Evolutionary conservation across 495 filamentous ascomycete genomes (phyloP).

Genomic region (Recurvomyces mirabilis): DNA sequence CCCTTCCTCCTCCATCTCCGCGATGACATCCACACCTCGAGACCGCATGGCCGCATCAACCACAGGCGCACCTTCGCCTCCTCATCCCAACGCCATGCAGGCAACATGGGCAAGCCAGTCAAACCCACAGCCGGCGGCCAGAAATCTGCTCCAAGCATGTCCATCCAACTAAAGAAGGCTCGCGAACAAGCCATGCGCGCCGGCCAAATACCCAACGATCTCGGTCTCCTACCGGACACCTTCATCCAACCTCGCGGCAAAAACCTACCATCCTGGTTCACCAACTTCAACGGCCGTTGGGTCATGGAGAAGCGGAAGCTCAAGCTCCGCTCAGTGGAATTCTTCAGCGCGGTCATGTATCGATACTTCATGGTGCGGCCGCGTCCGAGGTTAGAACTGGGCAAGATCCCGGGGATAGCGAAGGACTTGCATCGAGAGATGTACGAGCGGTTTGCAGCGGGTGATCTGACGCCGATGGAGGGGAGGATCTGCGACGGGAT

Average conservation of each 20-base stretch:
- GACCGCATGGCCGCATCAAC: not conserved
- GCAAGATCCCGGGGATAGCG: constrained; percentile 39
- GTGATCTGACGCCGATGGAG: constrained; percentile 46
- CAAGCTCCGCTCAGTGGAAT: constrained; percentile 7
- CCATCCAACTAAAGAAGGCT: not conserved
- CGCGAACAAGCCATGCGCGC: not conserved
- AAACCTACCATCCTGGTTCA: constrained; percentile 12
- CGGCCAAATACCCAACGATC: constrained; percentile 9
- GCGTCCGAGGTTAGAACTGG: constrained; percentile 34
- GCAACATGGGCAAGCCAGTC: not conserved
- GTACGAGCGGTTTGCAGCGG: constrained; percentile 62
- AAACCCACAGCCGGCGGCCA: not conserved
- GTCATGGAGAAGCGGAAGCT: constrained; percentile 18
- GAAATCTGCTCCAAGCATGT: constrained; percentile 5
- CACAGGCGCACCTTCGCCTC: not conserved
- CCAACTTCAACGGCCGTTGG: not conserved
- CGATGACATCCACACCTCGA: too few relatives aligned
- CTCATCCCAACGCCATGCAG: not conserved
- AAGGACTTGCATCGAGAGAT: constrained; percentile 53
- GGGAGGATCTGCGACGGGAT: constrained; percentile 52
- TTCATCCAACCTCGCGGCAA: constrained; percentile 17
- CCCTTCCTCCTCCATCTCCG: too few relatives aligned
- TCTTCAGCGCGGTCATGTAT: constrained; percentile 20
- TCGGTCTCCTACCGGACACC: constrained; percentile 16
- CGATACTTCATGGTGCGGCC: constrained; percentile 37